These are phyloP conservation scores for Sarocladium brachiariae DNA, from an alignment of 2,329 filamentous ascomycete genomes.

Conservation along the genomic window DNA sequence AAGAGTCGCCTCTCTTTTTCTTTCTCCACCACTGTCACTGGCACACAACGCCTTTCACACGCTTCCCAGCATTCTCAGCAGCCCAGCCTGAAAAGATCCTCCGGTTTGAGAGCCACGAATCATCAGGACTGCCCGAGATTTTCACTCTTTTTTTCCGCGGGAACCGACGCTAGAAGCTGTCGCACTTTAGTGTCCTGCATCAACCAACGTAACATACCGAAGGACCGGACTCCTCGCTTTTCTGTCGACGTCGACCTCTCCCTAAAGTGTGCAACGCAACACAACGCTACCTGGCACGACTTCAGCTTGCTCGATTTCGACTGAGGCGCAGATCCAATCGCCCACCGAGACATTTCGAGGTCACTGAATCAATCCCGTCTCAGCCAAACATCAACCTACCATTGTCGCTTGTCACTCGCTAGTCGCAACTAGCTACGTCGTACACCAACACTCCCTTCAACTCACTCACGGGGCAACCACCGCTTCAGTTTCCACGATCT, in stretches of 20 bases:
- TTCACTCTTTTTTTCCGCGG: background rate
- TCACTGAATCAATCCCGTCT: conserved; percentile 3
- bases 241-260: background rate
- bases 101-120: no score
- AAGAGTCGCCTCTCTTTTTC: background rate
- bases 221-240: conserved; percentile 5
- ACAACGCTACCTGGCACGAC: background rate
- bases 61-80: background rate
- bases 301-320: background rate
- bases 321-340: background rate
- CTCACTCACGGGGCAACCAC: conserved; percentile 1
- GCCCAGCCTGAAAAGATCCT: background rate
- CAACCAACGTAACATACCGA: background rate
- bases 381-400: conserved; percentile 1
- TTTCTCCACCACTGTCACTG: background rate
- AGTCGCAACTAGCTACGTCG: background rate
- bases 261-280: conserved; percentile 7
- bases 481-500: background rate
- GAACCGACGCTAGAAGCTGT: conserved; percentile 4
- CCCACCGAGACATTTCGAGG: background rate
- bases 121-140: background rate
- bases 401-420: background rate
- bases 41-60: background rate
- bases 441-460: background rate
- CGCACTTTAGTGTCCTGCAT: background rate